A percentile compares a stretch with the other conserved stretches of the same genome.
These are phyloP conservation scores for Acacia acuminata DNA, from an alignment of 306 rosid species.

Conservation along the genomic window DNA sequence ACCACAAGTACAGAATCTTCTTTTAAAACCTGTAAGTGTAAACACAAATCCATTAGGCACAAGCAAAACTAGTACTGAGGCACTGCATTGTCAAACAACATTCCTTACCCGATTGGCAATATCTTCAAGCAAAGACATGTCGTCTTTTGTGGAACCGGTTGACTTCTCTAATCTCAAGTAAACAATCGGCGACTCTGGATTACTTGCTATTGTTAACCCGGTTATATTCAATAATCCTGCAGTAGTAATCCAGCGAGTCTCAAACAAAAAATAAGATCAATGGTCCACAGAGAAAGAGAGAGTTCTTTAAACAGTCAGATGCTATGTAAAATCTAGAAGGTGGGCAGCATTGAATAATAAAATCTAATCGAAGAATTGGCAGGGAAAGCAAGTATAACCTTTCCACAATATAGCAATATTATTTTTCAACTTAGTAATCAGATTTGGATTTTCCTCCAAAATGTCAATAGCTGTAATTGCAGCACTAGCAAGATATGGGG, in stretches of 20 bases:
- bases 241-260: constrained; percentile 39
- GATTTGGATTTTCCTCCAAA: constrained; percentile 78
- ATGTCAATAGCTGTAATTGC: constrained; percentile 88
- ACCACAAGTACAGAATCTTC: constrained; percentile 76
- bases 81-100: constrained; percentile 13
- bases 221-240: constrained; percentile 69
- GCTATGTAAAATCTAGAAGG: constrained; percentile 8
- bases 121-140: constrained; percentile 65
- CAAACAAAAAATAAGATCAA: constrained; percentile 17
- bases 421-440: constrained; percentile 67
- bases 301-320: constrained; percentile 3
- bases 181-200: constrained; percentile 86
- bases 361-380: not conserved
- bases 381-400: constrained; percentile 57
- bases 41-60: constrained; percentile 16
- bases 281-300: not conserved
- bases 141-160: constrained; percentile 64
- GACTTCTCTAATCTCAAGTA: constrained; percentile 75
- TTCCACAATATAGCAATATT: constrained; percentile 65
- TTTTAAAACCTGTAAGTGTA: constrained; percentile 66
- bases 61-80: constrained; percentile 22
- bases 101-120: constrained; percentile 69
- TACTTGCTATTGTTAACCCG: constrained; percentile 69
- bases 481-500: constrained; percentile 96
- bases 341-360: not conserved